Evolutionary conservation across 805 yeast genomes (phyloP).

Genomic region (Suhomyces prunicola): DNA sequence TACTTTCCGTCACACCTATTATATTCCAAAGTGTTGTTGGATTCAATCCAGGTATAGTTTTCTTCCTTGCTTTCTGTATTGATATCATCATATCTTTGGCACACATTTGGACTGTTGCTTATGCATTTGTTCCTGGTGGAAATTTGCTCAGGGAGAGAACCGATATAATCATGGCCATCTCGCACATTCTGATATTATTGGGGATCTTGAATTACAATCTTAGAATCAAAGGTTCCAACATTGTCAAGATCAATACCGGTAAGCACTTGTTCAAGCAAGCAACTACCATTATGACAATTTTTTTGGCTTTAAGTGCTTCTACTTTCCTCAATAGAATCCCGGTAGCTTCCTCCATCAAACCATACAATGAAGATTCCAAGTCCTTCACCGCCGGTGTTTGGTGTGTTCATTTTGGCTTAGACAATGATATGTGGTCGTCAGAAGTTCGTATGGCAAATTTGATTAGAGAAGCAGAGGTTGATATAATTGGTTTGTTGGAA

Average conservation of each 20-base stretch:
- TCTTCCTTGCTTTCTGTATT: slow-evolving; percentile 47
- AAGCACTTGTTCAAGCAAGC: slow-evolving; percentile 19
- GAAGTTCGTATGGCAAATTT: slow-evolving; percentile 86
- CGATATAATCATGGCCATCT: slow-evolving; percentile 61
- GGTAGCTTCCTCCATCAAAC: slow-evolving; percentile 59
- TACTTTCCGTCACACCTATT: slow-evolving; percentile 57
- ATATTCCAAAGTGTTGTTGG: slow-evolving; percentile 57
- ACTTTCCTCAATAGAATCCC: slow-evolving; percentile 56
- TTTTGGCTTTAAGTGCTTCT: slow-evolving; percentile 52
- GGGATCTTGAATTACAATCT: slow-evolving; percentile 47
- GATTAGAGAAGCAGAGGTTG: slow-evolving; percentile 81
- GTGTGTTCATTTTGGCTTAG: slow-evolving; percentile 97
- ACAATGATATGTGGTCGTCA: slow-evolving; percentile 97
- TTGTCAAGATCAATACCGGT: slow-evolving; percentile 18
- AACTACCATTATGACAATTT: slow-evolving; percentile 35
- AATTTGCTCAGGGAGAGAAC: slow-evolving; percentile 83
- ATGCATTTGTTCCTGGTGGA: slow-evolving; percentile 97
- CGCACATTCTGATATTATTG: slow-evolving; percentile 50
- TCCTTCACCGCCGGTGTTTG: slow-evolving; percentile 93
- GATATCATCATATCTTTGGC: slow-evolving; percentile 62
- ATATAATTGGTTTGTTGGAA: slow-evolving; percentile 86
- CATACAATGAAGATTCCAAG: slow-evolving; percentile 47
- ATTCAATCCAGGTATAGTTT: slow-evolving; percentile 53
- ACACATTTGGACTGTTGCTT: slow-evolving; percentile 96
- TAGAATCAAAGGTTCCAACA: slow-evolving; percentile 19